Evolutionary conservation across 257 asterid species (phyloP), one percentile per base, ranked within the genome.

Genomic region (Asclepias syriaca): DNA sequence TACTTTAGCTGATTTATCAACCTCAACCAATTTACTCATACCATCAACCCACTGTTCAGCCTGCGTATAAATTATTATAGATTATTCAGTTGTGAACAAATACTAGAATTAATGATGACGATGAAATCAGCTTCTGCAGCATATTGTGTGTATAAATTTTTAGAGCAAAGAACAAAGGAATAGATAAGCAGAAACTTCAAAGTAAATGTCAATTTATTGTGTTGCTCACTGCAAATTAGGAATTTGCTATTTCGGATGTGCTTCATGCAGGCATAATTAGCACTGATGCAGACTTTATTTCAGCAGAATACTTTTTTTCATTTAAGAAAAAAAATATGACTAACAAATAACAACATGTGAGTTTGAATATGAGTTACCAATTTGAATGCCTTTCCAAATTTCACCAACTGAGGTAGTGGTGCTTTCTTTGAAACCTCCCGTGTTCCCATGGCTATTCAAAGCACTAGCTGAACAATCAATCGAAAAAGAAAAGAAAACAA

Each of bases 41-140:
- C 77, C 81, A 77, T 68, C 83, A 70, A 93, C 93, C 98, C 96
- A 88, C 54, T 86, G 87, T 73, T 90, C 97, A 43, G 97, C 97
- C 96, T 93, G 89, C 80, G 74, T 55, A 58, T 55, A 59, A 75
- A 37, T 15, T 21, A 57, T n/a, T 72, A 58, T 19, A 16, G 58
- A 24, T 63, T n/a, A 51, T 67, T 59, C 40, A 51, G 32, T 5
- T 59, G 49, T 59, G 34, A 27, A 39, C 50, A 39, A 45, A 18
- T 5, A 34, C 22, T 8, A 45, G 39, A 57, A 49, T 49, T 22
- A 22, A 46, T 72, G 50, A 18, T 8, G 50, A 18, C 4, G 18
- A 72, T 39, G 48, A 54, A 64, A 70, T 34, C 65, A 76, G 58
- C 61, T 21, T 32, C 8, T 6, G 6, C 10, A 8, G 24, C 16